Evolutionary conservation across 176 grass and related monocot genomes (phyloP).

Genomic region (Alopecurus myosuroides): DNA sequence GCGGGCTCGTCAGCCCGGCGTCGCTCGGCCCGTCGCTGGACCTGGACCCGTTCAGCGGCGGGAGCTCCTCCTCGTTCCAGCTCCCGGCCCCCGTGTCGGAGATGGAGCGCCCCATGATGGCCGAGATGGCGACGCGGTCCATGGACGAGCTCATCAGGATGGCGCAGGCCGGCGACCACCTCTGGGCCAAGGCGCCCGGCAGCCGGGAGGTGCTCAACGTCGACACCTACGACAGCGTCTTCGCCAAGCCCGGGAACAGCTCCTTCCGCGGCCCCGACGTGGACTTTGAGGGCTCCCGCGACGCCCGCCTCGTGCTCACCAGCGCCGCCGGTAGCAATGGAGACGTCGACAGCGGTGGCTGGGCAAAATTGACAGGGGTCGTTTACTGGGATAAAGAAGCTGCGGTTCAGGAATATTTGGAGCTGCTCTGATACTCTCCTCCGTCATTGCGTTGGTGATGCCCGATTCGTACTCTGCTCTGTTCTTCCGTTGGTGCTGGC

Average conservation of each 20-base stretch:
- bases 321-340: constrained; percentile 43
- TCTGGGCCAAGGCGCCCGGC: constrained; percentile 51
- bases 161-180: constrained; percentile 55
- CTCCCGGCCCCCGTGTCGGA: constrained; percentile 48
- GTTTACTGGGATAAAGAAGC: no score
- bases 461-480: no score
- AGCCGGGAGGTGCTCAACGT: constrained; percentile 53
- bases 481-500: no score
- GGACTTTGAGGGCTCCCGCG: constrained; percentile 64
- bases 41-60: constrained; percentile 59
- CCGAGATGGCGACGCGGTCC: constrained; percentile 62
- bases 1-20: constrained; percentile 43
- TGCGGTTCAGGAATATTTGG: no score
- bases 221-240: constrained; percentile 68
- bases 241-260: constrained; percentile 43
- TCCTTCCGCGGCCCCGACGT: constrained; percentile 52
- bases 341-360: no score
- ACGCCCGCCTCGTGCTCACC: constrained; percentile 55
- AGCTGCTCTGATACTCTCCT: no score
- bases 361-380: no score
- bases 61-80: constrained; percentile 39
- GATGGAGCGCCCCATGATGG: constrained; percentile 82
- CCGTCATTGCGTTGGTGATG: no score
- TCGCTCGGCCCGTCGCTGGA: constrained; percentile 57
- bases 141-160: constrained; percentile 85